Evolutionary conservation across 176 grass and related monocot genomes (phyloP).

Genomic region (Musa troglodytarum): DNA sequence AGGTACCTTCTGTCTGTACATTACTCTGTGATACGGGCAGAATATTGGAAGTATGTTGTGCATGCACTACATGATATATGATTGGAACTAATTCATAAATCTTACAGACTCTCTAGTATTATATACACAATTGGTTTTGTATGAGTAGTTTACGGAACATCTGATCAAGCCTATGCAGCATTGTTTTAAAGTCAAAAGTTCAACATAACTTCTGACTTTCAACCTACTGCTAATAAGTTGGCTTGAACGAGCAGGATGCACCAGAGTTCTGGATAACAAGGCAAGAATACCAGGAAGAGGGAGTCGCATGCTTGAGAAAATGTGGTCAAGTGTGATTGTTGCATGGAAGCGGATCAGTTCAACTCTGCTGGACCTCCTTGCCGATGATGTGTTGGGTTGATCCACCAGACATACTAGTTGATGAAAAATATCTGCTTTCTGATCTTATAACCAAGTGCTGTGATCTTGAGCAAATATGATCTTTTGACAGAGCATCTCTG

Average conservation of each 20-base stretch:
- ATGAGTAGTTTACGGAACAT: neutral
- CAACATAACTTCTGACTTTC: neutral
- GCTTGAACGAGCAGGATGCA: constrained; percentile 42
- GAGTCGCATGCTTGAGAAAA: constrained; percentile 61
- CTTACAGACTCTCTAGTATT: no score
- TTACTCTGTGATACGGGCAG: neutral
- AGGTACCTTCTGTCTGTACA: constrained; percentile 29
- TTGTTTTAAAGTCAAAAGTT: neutral
- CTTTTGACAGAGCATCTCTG: no score
- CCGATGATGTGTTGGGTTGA: no score
- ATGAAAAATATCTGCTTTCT: no score
- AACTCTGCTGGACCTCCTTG: no score
- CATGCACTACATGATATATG: neutral
- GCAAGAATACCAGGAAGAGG: constrained; percentile 90
- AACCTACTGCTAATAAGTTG: constrained; percentile 1
- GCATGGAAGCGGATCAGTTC: neutral
- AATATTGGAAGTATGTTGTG: neutral
- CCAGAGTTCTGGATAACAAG: constrained; percentile 94
- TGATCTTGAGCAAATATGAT: no score
- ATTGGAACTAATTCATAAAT: neutral
- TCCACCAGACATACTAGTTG: no score
- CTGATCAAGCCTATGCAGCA: no score
- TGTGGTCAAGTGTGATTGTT: constrained; percentile 55
- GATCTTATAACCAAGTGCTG: no score
- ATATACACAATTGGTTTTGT: neutral